phyloP scores from a whole-genome alignment of 495 filamentous ascomycete genomes.

The Aspergillus wentii region DNA sequence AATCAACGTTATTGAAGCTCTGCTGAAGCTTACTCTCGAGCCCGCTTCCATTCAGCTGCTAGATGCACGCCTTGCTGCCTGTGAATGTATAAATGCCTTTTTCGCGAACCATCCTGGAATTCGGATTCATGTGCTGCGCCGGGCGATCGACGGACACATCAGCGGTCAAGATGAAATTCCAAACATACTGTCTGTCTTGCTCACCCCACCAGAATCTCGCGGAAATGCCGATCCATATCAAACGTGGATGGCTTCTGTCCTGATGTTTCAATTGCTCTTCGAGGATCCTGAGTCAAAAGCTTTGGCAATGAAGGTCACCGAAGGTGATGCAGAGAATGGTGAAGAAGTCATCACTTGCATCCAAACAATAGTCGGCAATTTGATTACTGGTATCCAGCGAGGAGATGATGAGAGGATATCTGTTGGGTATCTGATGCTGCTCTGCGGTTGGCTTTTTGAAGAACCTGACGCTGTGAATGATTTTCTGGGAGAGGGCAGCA shows the following conservation, averaged over 20 bases:
- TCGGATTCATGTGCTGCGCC: constrained; percentile 73
- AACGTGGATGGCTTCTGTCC: constrained; percentile 84
- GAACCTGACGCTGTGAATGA: constrained; percentile 89
- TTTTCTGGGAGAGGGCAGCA: constrained; percentile 91
- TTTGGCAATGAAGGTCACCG: constrained; percentile 73
- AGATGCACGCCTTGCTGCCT: constrained; percentile 77
- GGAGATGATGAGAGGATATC: constrained; percentile 76
- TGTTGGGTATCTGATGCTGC: constrained; percentile 84
- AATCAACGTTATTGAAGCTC: constrained; percentile 88
- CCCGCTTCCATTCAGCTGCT: constrained; percentile 61
- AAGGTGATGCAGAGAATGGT: constrained; percentile 84
- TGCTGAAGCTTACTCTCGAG: constrained; percentile 82
- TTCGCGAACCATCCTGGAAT: constrained; percentile 75
- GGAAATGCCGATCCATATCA: constrained; percentile 78
- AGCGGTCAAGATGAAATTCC: constrained; percentile 77
- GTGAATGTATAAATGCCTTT: constrained; percentile 89
- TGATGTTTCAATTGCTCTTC: constrained; percentile 84
- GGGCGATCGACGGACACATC: constrained; percentile 84
- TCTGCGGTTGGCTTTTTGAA: constrained; percentile 92
- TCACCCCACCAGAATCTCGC: constrained; percentile 54
- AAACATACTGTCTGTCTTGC: constrained; percentile 83
- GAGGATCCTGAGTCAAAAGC: constrained; percentile 77
- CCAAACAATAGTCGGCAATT: constrained; percentile 75
- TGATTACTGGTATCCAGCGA: constrained; percentile 69
- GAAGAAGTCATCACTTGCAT: constrained; percentile 96